These are phyloP conservation scores for Cyathus striatus DNA, from an alignment of 768 basidiomycete species.

Conservation along the genomic window DNA sequence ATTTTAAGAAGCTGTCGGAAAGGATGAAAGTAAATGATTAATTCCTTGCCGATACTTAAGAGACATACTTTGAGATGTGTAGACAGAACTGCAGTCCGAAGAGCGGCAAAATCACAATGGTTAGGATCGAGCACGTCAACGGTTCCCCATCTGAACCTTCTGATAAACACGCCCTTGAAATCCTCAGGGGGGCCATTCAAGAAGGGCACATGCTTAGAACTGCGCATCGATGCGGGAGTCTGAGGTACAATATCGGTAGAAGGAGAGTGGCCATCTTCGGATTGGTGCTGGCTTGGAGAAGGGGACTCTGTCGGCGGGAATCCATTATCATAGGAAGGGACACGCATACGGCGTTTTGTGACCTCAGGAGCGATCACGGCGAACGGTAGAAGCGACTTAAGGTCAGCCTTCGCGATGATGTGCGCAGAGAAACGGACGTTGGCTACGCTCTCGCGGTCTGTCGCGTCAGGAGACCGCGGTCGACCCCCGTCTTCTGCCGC, in stretches of 20 bases:
- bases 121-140: conserved; percentile 81
- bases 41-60: conserved; percentile 1
- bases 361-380: conserved; percentile 74
- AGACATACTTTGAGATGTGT: conserved; percentile 76
- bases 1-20: conserved; percentile 64
- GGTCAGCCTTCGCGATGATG: conserved; percentile 54
- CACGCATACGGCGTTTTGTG: conserved; percentile 35
- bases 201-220: conserved; percentile 32
- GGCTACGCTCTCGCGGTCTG: conserved; percentile 66
- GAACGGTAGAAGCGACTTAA: conserved; percentile 64
- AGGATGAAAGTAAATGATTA: conserved; percentile 2
- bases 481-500: conserved; percentile 54
- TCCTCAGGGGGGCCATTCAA: conserved; percentile 57
- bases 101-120: conserved; percentile 84
- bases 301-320: conserved; percentile 20
- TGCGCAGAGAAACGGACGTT: conserved; percentile 75
- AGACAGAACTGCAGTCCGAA: conserved; percentile 79
- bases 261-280: conserved; percentile 40
- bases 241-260: conserved; percentile 21
- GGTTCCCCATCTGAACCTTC: conserved; percentile 85
- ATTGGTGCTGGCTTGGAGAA: conserved; percentile 23
- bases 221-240: conserved; percentile 31
- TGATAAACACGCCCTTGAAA: conserved; percentile 68
- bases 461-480: conserved; percentile 51
- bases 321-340: conserved; percentile 23